phyloP scores from a whole-genome alignment of 140 eudicot species.

The Erigeron philadelphicus region DNA sequence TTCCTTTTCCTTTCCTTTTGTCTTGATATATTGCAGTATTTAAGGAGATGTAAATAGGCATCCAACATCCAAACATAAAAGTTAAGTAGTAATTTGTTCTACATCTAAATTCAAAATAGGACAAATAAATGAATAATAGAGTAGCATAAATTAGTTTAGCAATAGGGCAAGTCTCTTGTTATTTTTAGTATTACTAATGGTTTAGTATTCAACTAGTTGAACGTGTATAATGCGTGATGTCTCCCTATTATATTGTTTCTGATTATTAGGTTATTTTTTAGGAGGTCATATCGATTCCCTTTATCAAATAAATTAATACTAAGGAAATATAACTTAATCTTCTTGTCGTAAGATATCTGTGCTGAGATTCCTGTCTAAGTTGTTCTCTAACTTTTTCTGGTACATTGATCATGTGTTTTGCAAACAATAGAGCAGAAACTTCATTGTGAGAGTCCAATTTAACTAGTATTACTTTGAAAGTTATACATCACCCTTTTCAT shows the following conservation, averaged over 20 bases:
- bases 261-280: too few relatives aligned
- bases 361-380: too few relatives aligned
- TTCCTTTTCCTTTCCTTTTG: neutral
- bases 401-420: too few relatives aligned
- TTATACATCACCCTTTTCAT: neutral
- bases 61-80: neutral
- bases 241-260: constrained; percentile 2
- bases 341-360: too few relatives aligned
- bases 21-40: neutral
- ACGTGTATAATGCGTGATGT: neutral
- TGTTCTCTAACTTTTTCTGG: too few relatives aligned
- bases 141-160: neutral
- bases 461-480: neutral
- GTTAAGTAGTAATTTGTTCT: neutral
- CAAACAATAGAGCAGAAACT: too few relatives aligned
- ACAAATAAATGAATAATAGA: neutral
- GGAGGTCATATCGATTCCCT: too few relatives aligned
- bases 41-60: neutral
- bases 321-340: neutral
- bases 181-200: neutral
- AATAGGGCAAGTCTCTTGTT: neutral
- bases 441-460: constrained; percentile 2
- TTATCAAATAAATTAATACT: neutral
- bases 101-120: neutral
- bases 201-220: neutral